These are phyloP conservation scores for Triglochin maritima DNA, from an alignment of 106 monocot genomes.

Conservation along the genomic window DNA sequence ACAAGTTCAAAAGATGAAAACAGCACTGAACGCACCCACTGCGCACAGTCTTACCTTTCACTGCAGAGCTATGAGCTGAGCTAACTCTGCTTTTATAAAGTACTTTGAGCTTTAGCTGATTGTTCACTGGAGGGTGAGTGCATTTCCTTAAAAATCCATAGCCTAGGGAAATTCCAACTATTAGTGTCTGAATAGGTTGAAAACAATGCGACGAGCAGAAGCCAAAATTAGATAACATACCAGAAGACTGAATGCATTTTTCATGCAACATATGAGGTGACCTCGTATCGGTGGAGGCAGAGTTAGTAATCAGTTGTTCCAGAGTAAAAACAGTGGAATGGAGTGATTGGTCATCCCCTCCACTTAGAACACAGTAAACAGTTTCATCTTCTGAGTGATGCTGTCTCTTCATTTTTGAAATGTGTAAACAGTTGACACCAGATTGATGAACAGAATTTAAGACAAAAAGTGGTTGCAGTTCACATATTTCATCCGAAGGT, in stretches of 20 bases:
- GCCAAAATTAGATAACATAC: neutral
- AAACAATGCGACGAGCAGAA: neutral
- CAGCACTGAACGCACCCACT: too few species aligned
- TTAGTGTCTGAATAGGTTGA: neutral
- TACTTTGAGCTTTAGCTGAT: slow-evolving; percentile 22
- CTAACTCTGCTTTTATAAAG: slow-evolving; percentile 26
- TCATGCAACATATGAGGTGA: neutral
- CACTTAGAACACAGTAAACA: slow-evolving; percentile 61
- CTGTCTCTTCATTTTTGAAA: slow-evolving; percentile 25
- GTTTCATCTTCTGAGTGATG: slow-evolving; percentile 13
- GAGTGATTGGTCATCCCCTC: slow-evolving; percentile 92
- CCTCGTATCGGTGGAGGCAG: neutral
- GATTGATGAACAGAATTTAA: slow-evolving; percentile 74
- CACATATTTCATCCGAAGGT: slow-evolving; percentile 12
- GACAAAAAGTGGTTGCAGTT: slow-evolving; percentile 44
- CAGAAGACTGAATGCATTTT: neutral
- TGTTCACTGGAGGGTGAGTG: slow-evolving; percentile 6
- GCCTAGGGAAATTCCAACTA: neutral
- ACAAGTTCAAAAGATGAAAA: neutral
- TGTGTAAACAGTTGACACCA: slow-evolving; percentile 82
- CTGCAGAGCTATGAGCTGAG: slow-evolving; percentile 88
- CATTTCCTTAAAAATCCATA: slow-evolving; percentile 6
- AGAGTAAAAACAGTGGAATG: slow-evolving; percentile 43
- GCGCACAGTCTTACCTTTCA: slow-evolving; percentile 49
- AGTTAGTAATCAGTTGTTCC: slow-evolving; percentile 1